Evolutionary conservation across 164 flowering plant genomes (phyloP), one percentile per base, ranked within the genome.

Genomic region (Cinnamomum chago): DNA sequence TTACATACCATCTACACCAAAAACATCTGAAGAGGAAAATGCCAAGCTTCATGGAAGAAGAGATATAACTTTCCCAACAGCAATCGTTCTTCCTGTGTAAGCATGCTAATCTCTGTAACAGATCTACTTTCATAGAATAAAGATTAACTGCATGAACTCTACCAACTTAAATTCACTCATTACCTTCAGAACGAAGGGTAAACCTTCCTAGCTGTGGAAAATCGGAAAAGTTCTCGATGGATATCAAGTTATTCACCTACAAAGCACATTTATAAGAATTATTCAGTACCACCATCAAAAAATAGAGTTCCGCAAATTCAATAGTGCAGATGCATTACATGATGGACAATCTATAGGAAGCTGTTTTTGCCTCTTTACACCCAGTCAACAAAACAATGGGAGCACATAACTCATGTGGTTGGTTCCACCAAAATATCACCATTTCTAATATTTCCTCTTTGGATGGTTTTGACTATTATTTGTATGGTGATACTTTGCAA

Each of bases 151-250:
- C 65, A 25, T 2, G 50, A 58, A 1, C 47, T 22, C 18, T 2
- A 55, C 13, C 3, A 14, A 55, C 52, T 50, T 65, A 3, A 50
- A 58, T 15, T n/a, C 40, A 51, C 55, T 72, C 67, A 40, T 78
- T 70, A 95, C 99, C 99, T 90, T 96, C 99, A 58, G 97, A 88
- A 1, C 99, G 94, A 81, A 96, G 97, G 50, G 98, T 96, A 75
- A 96, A 96, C 81, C 99, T 87, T 70, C 99, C 99, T 65, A 96
- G 98, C 82, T 96, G 99, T 25, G 95, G 84, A 70, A 92, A 89
- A 72, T 96, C 98, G 62, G 91, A 58, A 77, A 92, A 96, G 76
- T 83, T 96, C 88, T 96, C 99, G 33, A 92, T 50, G 75, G 97
- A 94, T 60, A 96, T 96, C 78, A 83, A 22, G 74, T 89, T 94